These are phyloP conservation scores for Coemansia interrupta DNA, from an alignment of 192 early-diverging fungal species.

Conservation along the genomic window DNA sequence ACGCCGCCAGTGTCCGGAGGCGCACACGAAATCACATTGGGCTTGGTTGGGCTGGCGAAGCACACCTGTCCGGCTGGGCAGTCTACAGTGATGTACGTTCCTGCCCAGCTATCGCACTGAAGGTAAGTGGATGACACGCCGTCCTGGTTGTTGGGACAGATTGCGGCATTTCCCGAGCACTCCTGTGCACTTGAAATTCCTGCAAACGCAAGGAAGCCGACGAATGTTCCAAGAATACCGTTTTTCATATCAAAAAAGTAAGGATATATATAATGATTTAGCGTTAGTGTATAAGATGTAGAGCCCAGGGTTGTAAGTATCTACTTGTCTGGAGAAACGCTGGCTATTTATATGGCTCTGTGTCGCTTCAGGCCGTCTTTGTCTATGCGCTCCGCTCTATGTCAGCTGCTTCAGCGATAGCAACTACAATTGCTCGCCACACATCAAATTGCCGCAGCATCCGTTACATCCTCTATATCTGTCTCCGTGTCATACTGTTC, in stretches of 20 bases:
- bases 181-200: conserved; percentile 23
- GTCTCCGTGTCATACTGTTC: conserved; percentile 3
- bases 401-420: no score
- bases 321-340: no score
- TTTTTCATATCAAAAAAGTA: no score
- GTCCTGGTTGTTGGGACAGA: conserved; percentile 45
- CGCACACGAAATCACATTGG: conserved; percentile 41
- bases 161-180: conserved; percentile 45
- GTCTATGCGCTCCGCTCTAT: no score
- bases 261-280: no score
- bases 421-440: conserved; percentile 4
- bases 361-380: no score
- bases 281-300: no score
- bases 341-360: no score
- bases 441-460: conserved; percentile 1
- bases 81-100: conserved; percentile 24
- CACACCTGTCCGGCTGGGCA: conserved; percentile 48
- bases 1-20: conserved; percentile 39
- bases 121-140: conserved; percentile 51
- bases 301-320: no score
- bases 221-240: no score
- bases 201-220: conserved; percentile 19
- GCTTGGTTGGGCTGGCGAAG: conserved; percentile 50
- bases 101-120: conserved; percentile 46
- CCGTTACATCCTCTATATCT: no score